A percentile compares a stretch with the other conserved stretches of the same genome.
Conservation (phyloP, 257 asterid species). For the Coffea canephora region DNA sequence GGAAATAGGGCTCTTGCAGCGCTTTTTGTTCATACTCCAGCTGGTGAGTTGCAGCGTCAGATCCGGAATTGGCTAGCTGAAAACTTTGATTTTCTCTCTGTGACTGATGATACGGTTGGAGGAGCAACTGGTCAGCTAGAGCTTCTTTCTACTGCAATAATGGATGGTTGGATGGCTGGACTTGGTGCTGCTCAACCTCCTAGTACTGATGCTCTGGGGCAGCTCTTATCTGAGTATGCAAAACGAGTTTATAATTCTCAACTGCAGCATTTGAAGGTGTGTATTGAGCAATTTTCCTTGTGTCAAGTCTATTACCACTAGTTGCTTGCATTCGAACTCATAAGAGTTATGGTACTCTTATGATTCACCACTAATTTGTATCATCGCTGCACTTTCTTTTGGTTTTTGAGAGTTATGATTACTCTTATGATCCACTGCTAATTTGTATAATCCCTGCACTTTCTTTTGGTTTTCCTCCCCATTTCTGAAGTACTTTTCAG, state of each 20-base stretch:
- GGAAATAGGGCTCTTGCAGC: slow-evolving; percentile 95
- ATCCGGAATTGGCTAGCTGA: slow-evolving; percentile 97
- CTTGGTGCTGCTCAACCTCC: slow-evolving; percentile 97
- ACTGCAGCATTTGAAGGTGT: slow-evolving; percentile 92
- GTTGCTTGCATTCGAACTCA: not conserved
- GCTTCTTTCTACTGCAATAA: slow-evolving; percentile 97
- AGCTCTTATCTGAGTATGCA: slow-evolving; percentile 89
- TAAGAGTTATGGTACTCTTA: not conserved
- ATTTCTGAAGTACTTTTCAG: not conserved
- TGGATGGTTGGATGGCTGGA: slow-evolving; percentile 99
- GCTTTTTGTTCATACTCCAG: slow-evolving; percentile 97
- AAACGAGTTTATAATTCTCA: slow-evolving; percentile 87
- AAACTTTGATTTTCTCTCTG: slow-evolving; percentile 90
- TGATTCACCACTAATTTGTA: not conserved
- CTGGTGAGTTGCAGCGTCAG: slow-evolving; percentile 99
- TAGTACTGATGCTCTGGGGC: slow-evolving; percentile 93
- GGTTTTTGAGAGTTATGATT: not conserved
- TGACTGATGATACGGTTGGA: slow-evolving; percentile 70
- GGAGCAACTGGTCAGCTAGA: slow-evolving; percentile 96
- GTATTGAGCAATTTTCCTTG: not conserved
- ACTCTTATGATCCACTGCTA: not conserved
- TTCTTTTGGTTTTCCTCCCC: not conserved
- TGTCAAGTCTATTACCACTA: not conserved
- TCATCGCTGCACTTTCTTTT: not conserved
- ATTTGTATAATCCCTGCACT: not conserved